phyloP scores from a whole-genome alignment of 495 filamentous ascomycete species.

The Penicillium desertorum region DNA sequence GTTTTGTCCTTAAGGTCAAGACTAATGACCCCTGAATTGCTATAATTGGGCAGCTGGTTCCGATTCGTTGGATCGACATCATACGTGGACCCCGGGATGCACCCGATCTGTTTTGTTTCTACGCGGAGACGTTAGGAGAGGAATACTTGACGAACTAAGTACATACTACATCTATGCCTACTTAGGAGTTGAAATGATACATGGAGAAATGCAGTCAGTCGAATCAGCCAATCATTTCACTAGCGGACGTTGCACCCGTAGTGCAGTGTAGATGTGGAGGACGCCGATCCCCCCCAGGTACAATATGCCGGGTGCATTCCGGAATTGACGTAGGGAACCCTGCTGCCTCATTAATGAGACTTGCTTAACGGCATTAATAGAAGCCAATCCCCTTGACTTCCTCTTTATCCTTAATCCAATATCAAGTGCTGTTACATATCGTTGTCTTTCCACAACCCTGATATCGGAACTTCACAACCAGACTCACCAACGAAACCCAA shows the following conservation, averaged over 20 bases:
- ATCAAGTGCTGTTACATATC: background rate
- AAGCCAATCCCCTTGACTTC: background rate
- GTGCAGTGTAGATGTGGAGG: background rate
- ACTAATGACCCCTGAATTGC: background rate
- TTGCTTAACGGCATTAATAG: background rate
- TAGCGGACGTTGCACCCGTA: too few relatives aligned
- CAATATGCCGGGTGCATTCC: slow-evolving; percentile 20
- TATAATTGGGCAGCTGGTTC: background rate
- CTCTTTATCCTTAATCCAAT: background rate
- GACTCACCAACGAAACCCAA: background rate
- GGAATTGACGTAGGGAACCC: slow-evolving; percentile 19
- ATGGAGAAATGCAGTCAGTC: too few relatives aligned
- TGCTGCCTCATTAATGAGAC: background rate
- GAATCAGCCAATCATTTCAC: too few relatives aligned
- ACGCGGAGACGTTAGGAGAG: background rate
- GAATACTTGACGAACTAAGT: background rate
- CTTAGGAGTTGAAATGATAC: too few relatives aligned
- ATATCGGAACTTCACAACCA: background rate
- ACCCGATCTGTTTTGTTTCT: slow-evolving; percentile 7
- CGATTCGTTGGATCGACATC: background rate
- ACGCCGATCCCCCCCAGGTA: background rate
- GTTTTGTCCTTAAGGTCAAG: background rate
- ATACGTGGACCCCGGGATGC: slow-evolving; percentile 17
- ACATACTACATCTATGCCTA: too few relatives aligned
- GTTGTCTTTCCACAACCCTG: background rate